Evolutionary conservation across 2,329 filamentous ascomycete genomes (phyloP).

Genomic region (Aspergillaceae sp.): DNA sequence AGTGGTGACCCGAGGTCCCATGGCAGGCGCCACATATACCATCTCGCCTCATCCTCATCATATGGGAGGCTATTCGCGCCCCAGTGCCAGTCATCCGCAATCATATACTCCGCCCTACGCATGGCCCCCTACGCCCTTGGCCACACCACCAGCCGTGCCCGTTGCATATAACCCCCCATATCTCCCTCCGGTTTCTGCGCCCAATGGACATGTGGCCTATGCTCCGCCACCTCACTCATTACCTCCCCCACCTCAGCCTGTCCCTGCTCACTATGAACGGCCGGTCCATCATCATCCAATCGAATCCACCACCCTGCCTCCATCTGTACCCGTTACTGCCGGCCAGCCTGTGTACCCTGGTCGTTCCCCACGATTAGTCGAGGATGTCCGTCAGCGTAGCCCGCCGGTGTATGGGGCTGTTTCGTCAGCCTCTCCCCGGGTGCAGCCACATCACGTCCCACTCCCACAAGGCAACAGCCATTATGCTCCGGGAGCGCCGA

Average conservation of each 20-base stretch:
- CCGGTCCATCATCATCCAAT: constrained; percentile 19
- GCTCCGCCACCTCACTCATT: constrained; percentile 20
- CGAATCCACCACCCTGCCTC: constrained; percentile 19
- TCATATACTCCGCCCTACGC: constrained; percentile 34
- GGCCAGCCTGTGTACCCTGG: constrained; percentile 14
- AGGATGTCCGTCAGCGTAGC: constrained; percentile 19
- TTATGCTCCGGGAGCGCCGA: constrained; percentile 12
- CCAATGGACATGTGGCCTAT: constrained; percentile 25
- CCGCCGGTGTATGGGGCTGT: constrained; percentile 19
- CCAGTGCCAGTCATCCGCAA: constrained; percentile 30
- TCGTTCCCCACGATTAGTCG: constrained; percentile 20
- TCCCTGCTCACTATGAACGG: constrained; percentile 27
- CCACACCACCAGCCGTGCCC: constrained; percentile 34
- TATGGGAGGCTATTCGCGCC: constrained; percentile 47
- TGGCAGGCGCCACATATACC: constrained; percentile 49
- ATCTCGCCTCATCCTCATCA: constrained; percentile 44
- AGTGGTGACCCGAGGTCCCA: constrained; percentile 67
- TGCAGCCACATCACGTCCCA: constrained; percentile 14
- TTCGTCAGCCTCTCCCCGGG: constrained; percentile 21
- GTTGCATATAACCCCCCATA: constrained; percentile 30
- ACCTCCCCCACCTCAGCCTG: constrained; percentile 17
- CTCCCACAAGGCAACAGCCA: constrained; percentile 12
- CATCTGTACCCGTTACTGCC: constrained; percentile 13
- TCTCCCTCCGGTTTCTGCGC: constrained; percentile 25
- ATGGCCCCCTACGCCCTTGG: constrained; percentile 39